phyloP scores from a whole-genome alignment of 2,329 filamentous ascomycete species.

The Epichloe baconii region DNA sequence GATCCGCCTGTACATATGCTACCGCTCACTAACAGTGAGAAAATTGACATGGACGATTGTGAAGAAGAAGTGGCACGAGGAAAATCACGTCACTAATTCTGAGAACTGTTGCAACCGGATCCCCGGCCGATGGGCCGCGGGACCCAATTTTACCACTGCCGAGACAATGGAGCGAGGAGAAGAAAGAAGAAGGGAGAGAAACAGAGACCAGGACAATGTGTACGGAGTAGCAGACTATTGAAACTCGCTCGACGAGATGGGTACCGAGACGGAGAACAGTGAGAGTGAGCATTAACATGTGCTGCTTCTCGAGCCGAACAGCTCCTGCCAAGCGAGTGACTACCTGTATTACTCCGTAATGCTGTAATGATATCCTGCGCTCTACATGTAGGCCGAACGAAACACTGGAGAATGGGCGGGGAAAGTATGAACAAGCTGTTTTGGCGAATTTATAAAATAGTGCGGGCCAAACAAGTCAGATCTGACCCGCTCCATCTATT shows the following conservation, averaged over 20 bases:
- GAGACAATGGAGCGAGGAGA: not conserved
- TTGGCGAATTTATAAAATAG: not conserved
- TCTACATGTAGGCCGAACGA: no score
- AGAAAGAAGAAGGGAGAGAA: no score
- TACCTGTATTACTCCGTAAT: no score
- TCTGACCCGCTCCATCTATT: not conserved
- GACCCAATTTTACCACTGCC: not conserved
- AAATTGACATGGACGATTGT: no score
- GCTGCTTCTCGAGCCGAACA: no score
- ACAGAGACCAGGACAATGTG: no score
- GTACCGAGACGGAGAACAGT: no score
- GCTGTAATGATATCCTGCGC: no score
- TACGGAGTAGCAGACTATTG: not conserved
- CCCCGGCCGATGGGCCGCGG: not conserved
- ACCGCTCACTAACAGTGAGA: not conserved
- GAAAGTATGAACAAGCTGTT: no score
- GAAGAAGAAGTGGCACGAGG: not conserved
- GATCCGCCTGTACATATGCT: not conserved
- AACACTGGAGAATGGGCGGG: no score
- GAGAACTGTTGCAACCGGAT: not conserved
- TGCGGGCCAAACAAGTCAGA: not conserved
- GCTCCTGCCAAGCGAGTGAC: no score
- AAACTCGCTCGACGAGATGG: not conserved
- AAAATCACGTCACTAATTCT: not conserved
- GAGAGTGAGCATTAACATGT: no score